A percentile compares a stretch with the other conserved stretches of the same genome.
Evolutionary conservation across 345 rosid species (phyloP).

Genomic region (Schrenkiella parvula): DNA sequence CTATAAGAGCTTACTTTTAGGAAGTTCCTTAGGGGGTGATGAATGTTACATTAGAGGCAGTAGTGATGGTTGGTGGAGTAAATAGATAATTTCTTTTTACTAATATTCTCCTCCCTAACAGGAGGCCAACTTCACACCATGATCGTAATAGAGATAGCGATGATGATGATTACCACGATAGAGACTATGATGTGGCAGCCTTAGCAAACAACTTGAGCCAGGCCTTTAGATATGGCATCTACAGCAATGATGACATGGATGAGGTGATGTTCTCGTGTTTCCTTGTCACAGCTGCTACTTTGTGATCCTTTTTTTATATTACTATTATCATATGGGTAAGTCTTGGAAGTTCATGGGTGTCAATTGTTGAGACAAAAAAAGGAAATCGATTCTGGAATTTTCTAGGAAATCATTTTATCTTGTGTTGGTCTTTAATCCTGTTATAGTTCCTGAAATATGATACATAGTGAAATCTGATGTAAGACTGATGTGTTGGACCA

Average conservation of each 20-base stretch:
- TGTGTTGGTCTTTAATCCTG: neutral
- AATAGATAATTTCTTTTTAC: neutral
- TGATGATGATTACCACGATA: slow-evolving; percentile 91
- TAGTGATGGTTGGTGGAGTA: slow-evolving; percentile 10
- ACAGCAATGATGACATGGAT: slow-evolving; percentile 69
- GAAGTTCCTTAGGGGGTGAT: neutral
- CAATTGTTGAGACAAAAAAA: neutral
- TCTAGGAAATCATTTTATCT: neutral
- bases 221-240: slow-evolving; percentile 88
- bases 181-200: slow-evolving; percentile 95
- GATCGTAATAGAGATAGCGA: slow-evolving; percentile 84
- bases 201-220: slow-evolving; percentile 87
- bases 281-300: neutral
- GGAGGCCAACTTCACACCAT: slow-evolving; percentile 86
- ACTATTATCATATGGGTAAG: neutral
- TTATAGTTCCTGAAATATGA: neutral
- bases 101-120: slow-evolving; percentile 37
- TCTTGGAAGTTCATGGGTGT: neutral
- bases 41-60: neutral
- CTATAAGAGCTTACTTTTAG: slow-evolving; percentile 9
- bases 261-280: slow-evolving; percentile 51
- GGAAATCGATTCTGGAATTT: neutral
- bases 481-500: neutral
- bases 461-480: slow-evolving; percentile 8
- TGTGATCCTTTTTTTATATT: neutral